A percentile compares a stretch with the other conserved stretches of the same genome.
phyloP scores from a whole-genome alignment of 2,329 filamentous ascomycete species.

The Claviceps citrina region DNA sequence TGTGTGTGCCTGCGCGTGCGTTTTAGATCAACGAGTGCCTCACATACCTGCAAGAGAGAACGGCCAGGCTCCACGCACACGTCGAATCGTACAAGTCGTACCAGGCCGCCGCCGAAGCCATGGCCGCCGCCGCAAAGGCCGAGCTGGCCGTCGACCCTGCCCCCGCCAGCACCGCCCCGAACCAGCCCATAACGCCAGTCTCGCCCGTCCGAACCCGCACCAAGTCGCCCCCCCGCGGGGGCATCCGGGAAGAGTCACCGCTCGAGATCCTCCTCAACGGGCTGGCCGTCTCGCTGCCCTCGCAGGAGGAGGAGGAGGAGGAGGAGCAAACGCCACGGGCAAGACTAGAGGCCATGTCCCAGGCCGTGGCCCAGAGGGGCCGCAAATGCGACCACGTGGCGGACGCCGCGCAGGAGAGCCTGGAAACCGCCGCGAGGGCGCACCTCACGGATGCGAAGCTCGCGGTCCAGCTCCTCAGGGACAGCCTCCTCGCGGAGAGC shows the following conservation, averaged over 20 bases:
- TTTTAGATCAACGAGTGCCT: slow-evolving; percentile 36
- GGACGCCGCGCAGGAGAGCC: slow-evolving; percentile 30
- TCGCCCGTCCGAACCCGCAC: slow-evolving; percentile 23
- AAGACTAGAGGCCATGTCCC: slow-evolving; percentile 19
- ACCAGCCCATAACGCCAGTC: slow-evolving; percentile 13
- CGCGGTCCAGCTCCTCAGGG: slow-evolving; percentile 33
- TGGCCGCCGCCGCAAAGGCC: slow-evolving; percentile 27
- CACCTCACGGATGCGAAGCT: slow-evolving; percentile 32
- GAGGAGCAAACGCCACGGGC: slow-evolving; percentile 12
- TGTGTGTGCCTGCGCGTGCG: no score
- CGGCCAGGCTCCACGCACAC: slow-evolving; percentile 25
- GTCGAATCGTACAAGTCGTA: slow-evolving; percentile 32
- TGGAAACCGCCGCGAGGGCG: slow-evolving; percentile 27
- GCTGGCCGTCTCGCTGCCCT: slow-evolving; percentile 29
- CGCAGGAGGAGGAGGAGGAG: slow-evolving; percentile 14
- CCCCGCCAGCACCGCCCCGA: slow-evolving; percentile 10
- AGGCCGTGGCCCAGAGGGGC: slow-evolving; percentile 24
- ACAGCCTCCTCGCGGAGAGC: slow-evolving; percentile 38
- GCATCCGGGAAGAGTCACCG: slow-evolving; percentile 19
- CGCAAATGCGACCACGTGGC: slow-evolving; percentile 29
- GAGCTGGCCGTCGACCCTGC: slow-evolving; percentile 24
- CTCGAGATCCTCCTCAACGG: slow-evolving; percentile 33
- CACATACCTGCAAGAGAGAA: slow-evolving; percentile 33
- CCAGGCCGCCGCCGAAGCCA: slow-evolving; percentile 21
- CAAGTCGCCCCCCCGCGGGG: slow-evolving; percentile 6